Conservation (phyloP, 108 stramenopile species). For the Craspedostauros australis region DNA sequence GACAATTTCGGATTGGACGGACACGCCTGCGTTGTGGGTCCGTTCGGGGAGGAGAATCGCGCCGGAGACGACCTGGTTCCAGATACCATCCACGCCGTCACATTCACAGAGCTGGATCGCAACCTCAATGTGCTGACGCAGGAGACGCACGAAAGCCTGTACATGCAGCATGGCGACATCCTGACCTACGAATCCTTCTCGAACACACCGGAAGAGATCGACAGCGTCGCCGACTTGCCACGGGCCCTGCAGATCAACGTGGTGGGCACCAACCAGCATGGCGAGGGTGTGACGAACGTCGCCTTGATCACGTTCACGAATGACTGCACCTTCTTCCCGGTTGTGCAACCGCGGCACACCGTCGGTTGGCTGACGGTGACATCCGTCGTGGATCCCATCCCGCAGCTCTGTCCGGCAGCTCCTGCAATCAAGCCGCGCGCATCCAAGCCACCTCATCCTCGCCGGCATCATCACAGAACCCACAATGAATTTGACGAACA, state of each 20-base stretch:
- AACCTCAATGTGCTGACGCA: slow-evolving; percentile 20
- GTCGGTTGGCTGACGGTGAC: too few species aligned
- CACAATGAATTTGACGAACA: too few species aligned
- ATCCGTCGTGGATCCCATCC: too few species aligned
- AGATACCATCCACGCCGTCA: slow-evolving; percentile 22
- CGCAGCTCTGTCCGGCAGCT: too few species aligned
- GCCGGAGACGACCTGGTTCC: slow-evolving; percentile 33
- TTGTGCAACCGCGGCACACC: slow-evolving; percentile 15
- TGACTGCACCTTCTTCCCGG: slow-evolving; percentile 25
- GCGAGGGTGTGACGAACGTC: slow-evolving; percentile 21
- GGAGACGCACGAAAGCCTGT: slow-evolving; percentile 19
- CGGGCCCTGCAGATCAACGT: slow-evolving; percentile 36
- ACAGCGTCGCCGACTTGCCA: slow-evolving; percentile 17
- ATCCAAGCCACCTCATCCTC: too few species aligned
- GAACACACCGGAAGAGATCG: slow-evolving; percentile 22
- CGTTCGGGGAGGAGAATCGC: slow-evolving; percentile 18
- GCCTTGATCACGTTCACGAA: slow-evolving; percentile 26
- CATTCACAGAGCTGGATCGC: slow-evolving; percentile 32
- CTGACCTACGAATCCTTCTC: slow-evolving; percentile 23
- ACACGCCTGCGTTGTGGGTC: slow-evolving; percentile 18
- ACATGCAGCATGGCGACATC: slow-evolving; percentile 28
- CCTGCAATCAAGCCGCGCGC: too few species aligned
- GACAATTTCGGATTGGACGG: slow-evolving; percentile 4
- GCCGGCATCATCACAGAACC: too few species aligned
- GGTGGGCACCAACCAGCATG: slow-evolving; percentile 22